Evolutionary conservation across 1,284 basidiomycete genomes (phyloP), one percentile per base, ranked within the genome.

Genomic region (Apiotrichum sp.): DNA sequence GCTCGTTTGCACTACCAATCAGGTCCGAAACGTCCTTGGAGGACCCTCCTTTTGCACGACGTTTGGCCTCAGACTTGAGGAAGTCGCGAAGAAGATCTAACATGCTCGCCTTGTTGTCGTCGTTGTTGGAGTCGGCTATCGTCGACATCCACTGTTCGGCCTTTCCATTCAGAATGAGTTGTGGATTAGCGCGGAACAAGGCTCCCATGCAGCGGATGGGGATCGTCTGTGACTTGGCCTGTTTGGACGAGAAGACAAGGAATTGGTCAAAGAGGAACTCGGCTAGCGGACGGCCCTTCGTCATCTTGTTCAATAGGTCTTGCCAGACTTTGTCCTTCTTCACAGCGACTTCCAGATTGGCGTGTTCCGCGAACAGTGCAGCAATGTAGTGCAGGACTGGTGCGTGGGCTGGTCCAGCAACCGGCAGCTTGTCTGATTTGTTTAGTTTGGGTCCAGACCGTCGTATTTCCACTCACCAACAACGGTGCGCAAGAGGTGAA

Each of bases 51-150:
- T 89, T 91, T 22, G 43, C 51, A 4, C 40, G 47, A 2, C 56
- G 56, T 38, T 82, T 78, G 6, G 88, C 83, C 71, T 95, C 88
- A 0, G 88, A 86, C 6, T 86, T 75, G 45, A 97, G 75, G 71
- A 95, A 96, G 53, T 93, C 92, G 66, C 93, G 88, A 65, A 98
- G 84, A 62, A 96, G 89, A 67, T 84, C 86, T 50, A 98, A 77
- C 7, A 98, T 72, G 9, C 86, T 82, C 13, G 84, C 84, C 44
- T 83, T 84, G 29, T 82, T 83, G 47, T 91, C 88, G 61, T 85
- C 81, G 55, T 88, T 84, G 0, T 80, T 72, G 0, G 86, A 84
- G 0, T 78, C 72, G 65, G 98, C 93, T 45, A 96, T 87, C 2
- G 79, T 80, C 69, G 93, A 88, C 89, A 98, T 93, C 72, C 97